phyloP scores from a whole-genome alignment of 805 yeast species.

The Cyberlindnera euphorbiae region DNA sequence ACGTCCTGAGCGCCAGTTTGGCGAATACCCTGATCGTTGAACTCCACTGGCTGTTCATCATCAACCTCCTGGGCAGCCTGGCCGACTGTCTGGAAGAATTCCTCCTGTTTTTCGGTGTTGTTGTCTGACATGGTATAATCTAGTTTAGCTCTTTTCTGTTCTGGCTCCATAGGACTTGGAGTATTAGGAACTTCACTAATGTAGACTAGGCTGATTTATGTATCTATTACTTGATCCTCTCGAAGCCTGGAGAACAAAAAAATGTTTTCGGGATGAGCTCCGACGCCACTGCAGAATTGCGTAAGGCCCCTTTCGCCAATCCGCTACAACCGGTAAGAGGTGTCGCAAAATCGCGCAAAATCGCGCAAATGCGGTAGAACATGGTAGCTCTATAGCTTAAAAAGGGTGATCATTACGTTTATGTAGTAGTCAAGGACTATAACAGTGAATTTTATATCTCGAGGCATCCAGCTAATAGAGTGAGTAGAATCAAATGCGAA shows the following conservation, averaged over 20 bases:
- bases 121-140: conserved; percentile 13
- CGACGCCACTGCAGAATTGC: too few species aligned
- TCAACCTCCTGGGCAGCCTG: conserved; percentile 48
- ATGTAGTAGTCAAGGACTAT: too few species aligned
- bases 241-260: conserved; percentile 2
- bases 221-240: neutral
- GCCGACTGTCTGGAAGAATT: conserved; percentile 56
- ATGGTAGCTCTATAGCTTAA: too few species aligned
- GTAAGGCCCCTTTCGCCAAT: too few species aligned
- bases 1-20: conserved; percentile 77
- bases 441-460: too few species aligned
- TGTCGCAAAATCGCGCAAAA: conserved; percentile 2
- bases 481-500: too few species aligned
- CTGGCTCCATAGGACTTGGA: neutral
- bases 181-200: too few species aligned
- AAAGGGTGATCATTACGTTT: too few species aligned
- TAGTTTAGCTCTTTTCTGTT: conserved; percentile 14
- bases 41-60: conserved; percentile 20
- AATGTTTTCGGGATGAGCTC: conserved; percentile 13
- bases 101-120: conserved; percentile 29
- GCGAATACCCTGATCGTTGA: conserved; percentile 40
- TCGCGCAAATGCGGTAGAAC: too few species aligned
- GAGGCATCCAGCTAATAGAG: too few species aligned
- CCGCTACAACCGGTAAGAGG: conserved; percentile 1
- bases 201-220: too few species aligned